phyloP scores from a whole-genome alignment of 2,329 filamentous ascomycete species.

The Zasmidium cellare region DNA sequence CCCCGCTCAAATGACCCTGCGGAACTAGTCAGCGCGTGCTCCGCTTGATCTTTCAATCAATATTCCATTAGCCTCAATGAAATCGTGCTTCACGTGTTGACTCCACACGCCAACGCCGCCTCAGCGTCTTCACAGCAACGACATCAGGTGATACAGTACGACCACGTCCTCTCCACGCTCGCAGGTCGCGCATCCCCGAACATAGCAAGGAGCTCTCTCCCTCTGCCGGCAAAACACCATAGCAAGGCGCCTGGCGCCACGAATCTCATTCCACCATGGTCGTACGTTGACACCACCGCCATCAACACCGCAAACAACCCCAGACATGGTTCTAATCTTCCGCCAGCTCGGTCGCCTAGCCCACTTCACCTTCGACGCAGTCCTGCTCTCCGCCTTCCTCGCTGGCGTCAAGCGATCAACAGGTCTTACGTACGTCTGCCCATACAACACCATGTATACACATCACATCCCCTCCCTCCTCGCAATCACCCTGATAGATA shows the following conservation, averaged over 20 bases:
- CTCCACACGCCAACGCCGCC: neutral
- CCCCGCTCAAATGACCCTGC: neutral
- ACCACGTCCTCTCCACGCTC: neutral
- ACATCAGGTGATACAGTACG: neutral
- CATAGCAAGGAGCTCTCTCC: neutral
- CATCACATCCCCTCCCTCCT: neutral
- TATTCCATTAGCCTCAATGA: neutral
- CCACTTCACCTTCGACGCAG: slow-evolving; percentile 95
- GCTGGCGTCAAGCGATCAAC: slow-evolving; percentile 97
- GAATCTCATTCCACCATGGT: slow-evolving; percentile 8
- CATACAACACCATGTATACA: neutral
- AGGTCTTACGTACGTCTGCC: slow-evolving; percentile 85
- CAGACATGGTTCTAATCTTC: slow-evolving; percentile 52
- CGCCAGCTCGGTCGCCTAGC: slow-evolving; percentile 87
- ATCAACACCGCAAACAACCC: neutral
- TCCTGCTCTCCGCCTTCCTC: slow-evolving; percentile 93
- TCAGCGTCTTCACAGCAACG: neutral
- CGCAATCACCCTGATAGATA: slow-evolving; percentile 4
- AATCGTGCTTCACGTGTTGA: neutral
- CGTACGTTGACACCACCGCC: slow-evolving; percentile 3
- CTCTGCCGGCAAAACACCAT: neutral
- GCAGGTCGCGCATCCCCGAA: neutral
- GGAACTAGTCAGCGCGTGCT: neutral
- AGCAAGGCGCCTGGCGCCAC: slow-evolving; percentile 5
- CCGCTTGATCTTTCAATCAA: neutral